Evolutionary conservation across 1,284 basidiomycete genomes (phyloP).

Genomic region (Microbotryomycetes sp.): DNA sequence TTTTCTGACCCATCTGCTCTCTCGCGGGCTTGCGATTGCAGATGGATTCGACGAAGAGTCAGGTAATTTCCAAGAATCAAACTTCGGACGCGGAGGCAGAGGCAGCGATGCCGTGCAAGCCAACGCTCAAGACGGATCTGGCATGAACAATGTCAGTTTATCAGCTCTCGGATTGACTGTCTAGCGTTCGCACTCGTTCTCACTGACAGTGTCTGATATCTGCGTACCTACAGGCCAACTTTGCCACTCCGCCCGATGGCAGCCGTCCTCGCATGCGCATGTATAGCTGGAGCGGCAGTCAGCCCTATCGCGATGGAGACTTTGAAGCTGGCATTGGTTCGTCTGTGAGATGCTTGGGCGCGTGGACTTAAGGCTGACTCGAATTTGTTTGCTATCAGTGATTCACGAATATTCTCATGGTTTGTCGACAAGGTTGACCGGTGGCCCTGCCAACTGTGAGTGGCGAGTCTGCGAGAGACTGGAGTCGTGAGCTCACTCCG

Average conservation of each 20-base stretch:
- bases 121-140: constrained; percentile 89
- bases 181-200: not conserved
- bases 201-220: not conserved
- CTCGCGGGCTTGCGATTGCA: not conserved
- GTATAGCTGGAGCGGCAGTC: constrained; percentile 89
- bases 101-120: constrained; percentile 86
- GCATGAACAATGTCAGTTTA: constrained; percentile 70
- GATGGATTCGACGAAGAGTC: constrained; percentile 78
- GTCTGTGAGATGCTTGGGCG: not conserved
- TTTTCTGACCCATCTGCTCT: not conserved
- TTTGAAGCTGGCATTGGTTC: constrained; percentile 55
- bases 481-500: constrained; percentile 45
- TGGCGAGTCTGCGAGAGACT: constrained; percentile 22
- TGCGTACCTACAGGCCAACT: constrained; percentile 47
- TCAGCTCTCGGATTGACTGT: not conserved
- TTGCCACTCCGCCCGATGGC: constrained; percentile 50
- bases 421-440: constrained; percentile 84
- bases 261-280: constrained; percentile 81
- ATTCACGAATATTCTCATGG: constrained; percentile 58
- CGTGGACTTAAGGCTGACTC: constrained; percentile 13
- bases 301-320: constrained; percentile 87
- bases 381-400: not conserved
- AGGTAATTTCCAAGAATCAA: constrained; percentile 90
- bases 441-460: constrained; percentile 84
- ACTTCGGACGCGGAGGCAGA: constrained; percentile 80